Evolutionary conservation across 129 eudicot species (phyloP), one percentile per base, ranked within the genome.

Genomic region (Silybum marianum): DNA sequence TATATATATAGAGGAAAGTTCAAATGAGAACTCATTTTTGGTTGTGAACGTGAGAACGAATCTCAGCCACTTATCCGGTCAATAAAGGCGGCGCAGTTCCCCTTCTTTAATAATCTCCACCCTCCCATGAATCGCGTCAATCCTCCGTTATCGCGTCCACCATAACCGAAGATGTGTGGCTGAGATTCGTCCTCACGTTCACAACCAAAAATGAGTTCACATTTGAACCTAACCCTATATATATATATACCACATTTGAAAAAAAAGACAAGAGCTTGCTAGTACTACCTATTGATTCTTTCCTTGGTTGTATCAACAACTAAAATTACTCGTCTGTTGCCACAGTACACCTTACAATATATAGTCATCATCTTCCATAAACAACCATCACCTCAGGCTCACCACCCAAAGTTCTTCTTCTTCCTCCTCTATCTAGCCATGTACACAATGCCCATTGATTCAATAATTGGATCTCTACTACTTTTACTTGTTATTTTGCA

Each of bases 221-320:
- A n/a, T n/a, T n/a, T n/a, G n/a, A n/a, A n/a, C n/a, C n/a, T n/a
- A n/a, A n/a, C n/a, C n/a, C n/a, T n/a, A n/a, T n/a, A n/a, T n/a
- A n/a, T n/a, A n/a, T n/a, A n/a, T n/a, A n/a, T n/a, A n/a, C 66
- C 23, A 58, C 23, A 58, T 58, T 18, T 18, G 10, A n/a, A 58
- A 6, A 6, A 58, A 58, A 18, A 58, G 19, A 58, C 66, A 58
- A 58, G 24, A 10, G 23, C 9, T 58, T 58, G 23, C 66, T 58
- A 58, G 0, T 18, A 25, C 44, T 44, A 24, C 32, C 13, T 38
- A 21, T 38, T 77, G 86, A 83, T 83, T 77, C 86, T 83, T 83
- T 83, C 73, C 86, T 83, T 83, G 69, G 9, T 83, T 83, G 86
- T 72, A 83, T 83, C 86, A 83, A 77, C 86, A 11, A 71, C 58